Evolutionary conservation across 257 asterid species (phyloP).

Genomic region (Salvia splendens): DNA sequence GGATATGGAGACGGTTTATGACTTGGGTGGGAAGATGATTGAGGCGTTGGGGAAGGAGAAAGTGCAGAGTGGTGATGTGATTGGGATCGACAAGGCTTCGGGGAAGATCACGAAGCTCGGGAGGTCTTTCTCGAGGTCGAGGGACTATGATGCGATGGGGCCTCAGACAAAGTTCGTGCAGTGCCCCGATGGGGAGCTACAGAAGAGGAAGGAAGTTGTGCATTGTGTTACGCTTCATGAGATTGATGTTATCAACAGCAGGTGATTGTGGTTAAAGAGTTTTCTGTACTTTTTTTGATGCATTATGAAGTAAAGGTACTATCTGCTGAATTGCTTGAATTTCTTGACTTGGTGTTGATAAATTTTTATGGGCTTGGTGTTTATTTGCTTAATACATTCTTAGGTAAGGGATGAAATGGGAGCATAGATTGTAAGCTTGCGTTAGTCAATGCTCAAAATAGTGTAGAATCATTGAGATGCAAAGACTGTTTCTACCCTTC

Average conservation of each 20-base stretch:
- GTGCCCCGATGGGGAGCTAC: constrained; percentile 96
- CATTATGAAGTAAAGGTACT: neutral
- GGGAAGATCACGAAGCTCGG: constrained; percentile 88
- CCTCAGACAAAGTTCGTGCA: constrained; percentile 93
- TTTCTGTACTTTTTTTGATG: neutral
- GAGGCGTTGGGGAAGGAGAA: constrained; percentile 90
- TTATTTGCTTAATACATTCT: too few species aligned
- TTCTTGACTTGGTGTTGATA: neutral
- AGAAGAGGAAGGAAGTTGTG: constrained; percentile 95
- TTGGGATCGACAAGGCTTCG: constrained; percentile 88
- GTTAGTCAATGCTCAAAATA: too few species aligned
- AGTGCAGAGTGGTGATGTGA: constrained; percentile 91
- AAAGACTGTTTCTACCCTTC: too few species aligned
- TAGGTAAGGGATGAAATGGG: neutral
- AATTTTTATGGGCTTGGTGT: neutral
- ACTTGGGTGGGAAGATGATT: constrained; percentile 87
- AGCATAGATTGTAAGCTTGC: too few species aligned
- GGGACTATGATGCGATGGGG: constrained; percentile 94
- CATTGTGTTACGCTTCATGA: constrained; percentile 92
- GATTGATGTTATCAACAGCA: constrained; percentile 92
- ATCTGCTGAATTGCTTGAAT: neutral
- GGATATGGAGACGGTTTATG: constrained; percentile 89
- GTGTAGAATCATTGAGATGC: too few species aligned
- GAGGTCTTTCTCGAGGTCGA: constrained; percentile 80
- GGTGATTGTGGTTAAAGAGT: constrained; percentile 45